Base-by-base conservation (phyloP, 495 filamentous ascomycete species). In the Xylaria venustula region DNA sequence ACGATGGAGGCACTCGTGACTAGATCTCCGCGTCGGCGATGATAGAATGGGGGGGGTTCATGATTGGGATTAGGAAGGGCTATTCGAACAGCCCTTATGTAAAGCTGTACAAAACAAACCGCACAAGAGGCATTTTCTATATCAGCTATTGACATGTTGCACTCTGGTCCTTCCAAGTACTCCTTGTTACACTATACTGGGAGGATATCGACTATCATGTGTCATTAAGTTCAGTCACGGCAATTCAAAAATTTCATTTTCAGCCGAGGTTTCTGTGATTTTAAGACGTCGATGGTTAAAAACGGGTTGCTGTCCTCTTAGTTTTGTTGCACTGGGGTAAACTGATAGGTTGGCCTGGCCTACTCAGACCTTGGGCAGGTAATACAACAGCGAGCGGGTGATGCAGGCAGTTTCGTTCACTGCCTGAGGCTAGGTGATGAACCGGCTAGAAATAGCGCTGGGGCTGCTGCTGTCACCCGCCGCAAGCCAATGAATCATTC, bases 31-130 rank as follows among this genome's bases (percentile, higher is more conserved):
- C 44, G 47, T 26, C 36, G 22, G 47, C 9, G 15, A 53, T 48
- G 49, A 54, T 60, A 52, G 47, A 54, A 47, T 15, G 30, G 23
- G 41, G 30, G 32, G 14, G 25, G 8, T 23, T 28, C 34, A 41
- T 28, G 22, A 51, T 50, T 15, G 52, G 52, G 42, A 47, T n/a
- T 11, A 28, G 40, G n/a, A 44, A 54, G 46, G 57, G 34, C 42
- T 52, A 64, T 62, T 19, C 9, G n/a, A 7, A 25, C 11, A 17
- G 50, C 63, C 54, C 48, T 67, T 55, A 48, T 71, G 67, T 67
- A 69, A 54, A 69, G 63, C 58, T 71, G 67, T 71, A 71, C 64
- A 64, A 71, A 67, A 67, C 7, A 56, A 61, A 65, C 62, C 58
- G 50, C 40, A 45, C 26, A 49, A 53, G 52, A 46, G 36, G 26